Evolutionary conservation across 805 yeast species (phyloP), one percentile per base, ranked within the genome.

Genomic region (Clavispora carvajalis): DNA sequence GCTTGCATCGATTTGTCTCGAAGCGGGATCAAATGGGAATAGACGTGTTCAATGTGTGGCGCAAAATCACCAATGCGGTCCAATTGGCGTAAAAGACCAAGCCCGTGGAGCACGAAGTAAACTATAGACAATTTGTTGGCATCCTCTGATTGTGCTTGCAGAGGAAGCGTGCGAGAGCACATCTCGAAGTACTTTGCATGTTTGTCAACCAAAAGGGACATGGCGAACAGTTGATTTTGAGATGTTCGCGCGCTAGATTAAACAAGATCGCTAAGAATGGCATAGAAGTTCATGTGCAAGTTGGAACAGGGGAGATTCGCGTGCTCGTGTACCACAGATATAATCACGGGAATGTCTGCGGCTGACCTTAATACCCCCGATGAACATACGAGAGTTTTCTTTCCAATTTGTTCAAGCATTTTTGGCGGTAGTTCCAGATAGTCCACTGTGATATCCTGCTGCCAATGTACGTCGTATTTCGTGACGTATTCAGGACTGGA

Each of bases 81-180:
- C 22, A 76, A 53, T 26, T 48, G 50, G 3, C 63, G 60, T n/a
- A 76, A 43, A 10, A 82, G 47, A 21, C 69, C 76, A 10, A 82
- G 64, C 0, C 89, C 90, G 23, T 76, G 69, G 1, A 88, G 54
- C 33, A 85, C 72, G 55, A 87, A 87, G 57, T 80, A 85, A 2
- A 81, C 65, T n/a, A 89, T 59, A 5, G 91, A 78, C 36, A 87
- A 54, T 46, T 75, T 77, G 51, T 82, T 83, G 5, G 86, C 73
- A 52, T 85, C 96, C 43, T 82, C 81, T 0, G 73, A 52, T 49
- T 85, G 82, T 16, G 68, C 71, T 13, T 67, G 60, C 1, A 72
- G 50, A 0, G 91, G 90, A 5, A 83, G 65, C 12, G 80, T 51
- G 2, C 57, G 57, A 28, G 82, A 60, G 46, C 82, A 75, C 45